Conservation (phyloP, 306 rosid species). For the Boehmeria nivea region DNA sequence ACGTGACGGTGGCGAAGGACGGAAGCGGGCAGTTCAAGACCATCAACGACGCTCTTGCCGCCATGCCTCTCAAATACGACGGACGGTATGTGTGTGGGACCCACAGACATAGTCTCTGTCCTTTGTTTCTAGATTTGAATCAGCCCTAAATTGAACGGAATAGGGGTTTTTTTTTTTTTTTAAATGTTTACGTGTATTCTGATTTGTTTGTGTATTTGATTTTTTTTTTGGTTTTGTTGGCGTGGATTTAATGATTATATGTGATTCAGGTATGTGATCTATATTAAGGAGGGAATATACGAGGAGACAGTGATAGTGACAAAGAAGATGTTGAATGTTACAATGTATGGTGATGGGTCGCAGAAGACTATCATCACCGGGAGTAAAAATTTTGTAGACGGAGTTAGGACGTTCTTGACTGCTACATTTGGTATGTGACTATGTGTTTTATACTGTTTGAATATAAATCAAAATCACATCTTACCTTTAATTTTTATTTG, state of each 20-base stretch:
- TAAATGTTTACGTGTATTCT: no score
- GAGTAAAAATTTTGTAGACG: conserved; percentile 56
- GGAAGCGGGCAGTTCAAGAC: conserved; percentile 69
- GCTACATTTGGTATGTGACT: conserved; percentile 71
- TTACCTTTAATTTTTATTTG: no score
- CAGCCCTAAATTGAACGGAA: no score
- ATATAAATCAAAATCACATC: no score
- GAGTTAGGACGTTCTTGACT: conserved; percentile 58
- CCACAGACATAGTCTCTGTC: no score
- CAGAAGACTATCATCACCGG: conserved; percentile 80
- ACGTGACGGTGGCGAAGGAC: conserved; percentile 69
- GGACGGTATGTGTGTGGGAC: conserved; percentile 66
- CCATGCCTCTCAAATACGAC: conserved; percentile 41
- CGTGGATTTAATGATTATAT: background rate
- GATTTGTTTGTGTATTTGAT: no score
- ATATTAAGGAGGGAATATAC: conserved; percentile 67
- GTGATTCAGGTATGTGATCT: conserved; percentile 58
- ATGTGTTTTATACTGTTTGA: background rate
- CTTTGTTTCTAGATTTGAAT: no score
- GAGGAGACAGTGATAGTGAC: conserved; percentile 56
- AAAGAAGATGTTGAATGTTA: conserved; percentile 55
- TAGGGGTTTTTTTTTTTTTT: background rate
- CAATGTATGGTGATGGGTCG: conserved; percentile 89
- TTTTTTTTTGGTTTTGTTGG: background rate
- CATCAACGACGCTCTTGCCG: conserved; percentile 50